Evolutionary conservation across 306 rosid species (phyloP).

Genomic region (Ormosia semicastrata): DNA sequence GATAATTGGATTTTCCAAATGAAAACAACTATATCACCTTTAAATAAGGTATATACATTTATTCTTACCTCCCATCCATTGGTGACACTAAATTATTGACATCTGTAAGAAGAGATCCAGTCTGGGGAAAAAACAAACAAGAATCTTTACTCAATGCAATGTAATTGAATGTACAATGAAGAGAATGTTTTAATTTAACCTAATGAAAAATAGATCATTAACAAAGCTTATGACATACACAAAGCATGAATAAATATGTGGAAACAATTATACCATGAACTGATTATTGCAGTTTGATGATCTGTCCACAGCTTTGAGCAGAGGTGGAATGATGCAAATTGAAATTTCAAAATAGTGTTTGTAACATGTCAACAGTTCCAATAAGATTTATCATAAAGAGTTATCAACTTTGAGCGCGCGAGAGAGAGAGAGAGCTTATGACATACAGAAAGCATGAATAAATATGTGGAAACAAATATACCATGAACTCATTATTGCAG

Average conservation of each 20-base stretch:
- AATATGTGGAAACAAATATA: neutral
- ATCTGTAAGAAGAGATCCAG: slow-evolving; percentile 43
- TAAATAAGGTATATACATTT: neutral
- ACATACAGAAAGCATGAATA: neutral
- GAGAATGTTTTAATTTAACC: neutral
- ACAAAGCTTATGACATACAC: neutral
- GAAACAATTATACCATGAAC: neutral
- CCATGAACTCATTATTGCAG: neutral
- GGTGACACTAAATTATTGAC: slow-evolving; percentile 30
- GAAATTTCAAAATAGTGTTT: neutral
- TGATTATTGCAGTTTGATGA: neutral
- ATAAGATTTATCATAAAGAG: neutral
- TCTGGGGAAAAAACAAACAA: slow-evolving; percentile 34
- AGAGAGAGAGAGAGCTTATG: neutral
- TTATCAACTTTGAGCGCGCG: neutral
- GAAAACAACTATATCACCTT: neutral
- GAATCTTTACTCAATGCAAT: slow-evolving; percentile 8
- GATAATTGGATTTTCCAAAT: neutral
- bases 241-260: neutral
- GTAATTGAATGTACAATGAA: neutral
- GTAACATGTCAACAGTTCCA: neutral
- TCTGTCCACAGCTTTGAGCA: neutral
- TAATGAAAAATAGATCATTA: neutral
- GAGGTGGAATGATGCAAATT: neutral
- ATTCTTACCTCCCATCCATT: slow-evolving; percentile 53